Evolutionary conservation across 2,329 filamentous ascomycete genomes (phyloP).

Genomic region (Botrytis medusae): DNA sequence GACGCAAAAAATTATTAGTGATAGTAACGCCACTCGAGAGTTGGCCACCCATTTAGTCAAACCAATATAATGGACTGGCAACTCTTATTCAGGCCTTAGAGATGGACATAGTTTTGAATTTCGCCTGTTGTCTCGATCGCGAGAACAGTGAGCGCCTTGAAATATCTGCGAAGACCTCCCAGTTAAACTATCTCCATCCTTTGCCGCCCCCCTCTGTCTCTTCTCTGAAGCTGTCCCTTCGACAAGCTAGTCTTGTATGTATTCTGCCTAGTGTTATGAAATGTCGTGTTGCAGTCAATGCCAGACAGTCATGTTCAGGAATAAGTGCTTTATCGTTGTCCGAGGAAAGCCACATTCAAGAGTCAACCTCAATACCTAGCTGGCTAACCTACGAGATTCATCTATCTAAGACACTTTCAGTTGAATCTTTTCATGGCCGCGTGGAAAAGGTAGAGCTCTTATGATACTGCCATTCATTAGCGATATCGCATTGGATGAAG

Average conservation of each 20-base stretch:
- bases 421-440: neutral
- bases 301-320: neutral
- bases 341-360: neutral
- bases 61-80: neutral
- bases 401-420: too few relatives aligned
- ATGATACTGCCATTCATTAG: neutral
- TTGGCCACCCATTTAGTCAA: neutral
- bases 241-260: too few relatives aligned
- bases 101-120: neutral
- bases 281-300: neutral
- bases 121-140: neutral
- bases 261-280: neutral
- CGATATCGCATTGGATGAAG: neutral
- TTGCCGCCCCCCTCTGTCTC: neutral
- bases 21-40: neutral
- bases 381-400: neutral
- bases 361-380: neutral
- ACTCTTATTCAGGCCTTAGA: neutral
- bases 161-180: neutral
- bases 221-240: neutral
- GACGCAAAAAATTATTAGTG: neutral
- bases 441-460: neutral
- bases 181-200: neutral
- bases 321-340: neutral
- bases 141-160: neutral